Evolutionary conservation across 2,329 filamentous ascomycete genomes (phyloP).

Genomic region (Thermothelomyces thermophilus): DNA sequence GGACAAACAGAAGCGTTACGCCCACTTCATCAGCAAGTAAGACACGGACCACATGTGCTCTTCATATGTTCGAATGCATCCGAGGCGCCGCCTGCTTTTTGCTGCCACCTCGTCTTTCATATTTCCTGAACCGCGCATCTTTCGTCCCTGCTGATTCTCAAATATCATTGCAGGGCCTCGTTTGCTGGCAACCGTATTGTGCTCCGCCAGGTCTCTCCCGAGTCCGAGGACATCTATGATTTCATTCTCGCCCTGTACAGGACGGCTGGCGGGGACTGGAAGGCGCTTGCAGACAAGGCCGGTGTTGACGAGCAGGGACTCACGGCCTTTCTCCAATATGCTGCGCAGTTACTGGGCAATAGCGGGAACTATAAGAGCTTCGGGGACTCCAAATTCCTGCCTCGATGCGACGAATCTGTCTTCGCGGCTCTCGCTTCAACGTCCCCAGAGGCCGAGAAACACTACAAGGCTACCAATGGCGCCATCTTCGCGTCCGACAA

Average conservation of each 20-base stretch:
- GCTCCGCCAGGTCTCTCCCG: constrained; percentile 74
- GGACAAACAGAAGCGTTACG: constrained; percentile 78
- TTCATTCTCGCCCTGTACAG: constrained; percentile 69
- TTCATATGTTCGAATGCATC: background rate
- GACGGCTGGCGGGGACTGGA: constrained; percentile 63
- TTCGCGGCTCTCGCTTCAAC: constrained; percentile 59
- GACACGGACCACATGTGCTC: background rate
- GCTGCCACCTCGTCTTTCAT: background rate
- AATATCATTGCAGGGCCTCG: constrained; percentile 51
- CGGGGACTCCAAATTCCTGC: constrained; percentile 78
- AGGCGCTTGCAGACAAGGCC: constrained; percentile 56
- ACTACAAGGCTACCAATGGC: constrained; percentile 62
- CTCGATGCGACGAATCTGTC: constrained; percentile 57
- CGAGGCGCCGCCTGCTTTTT: background rate
- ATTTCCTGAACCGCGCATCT: background rate
- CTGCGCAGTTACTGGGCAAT: constrained; percentile 73
- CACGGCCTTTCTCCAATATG: constrained; percentile 66
- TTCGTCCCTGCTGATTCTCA: background rate
- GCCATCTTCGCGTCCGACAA: constrained; percentile 65
- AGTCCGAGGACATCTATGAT: constrained; percentile 75
- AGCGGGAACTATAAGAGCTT: constrained; percentile 83
- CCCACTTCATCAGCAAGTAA: constrained; percentile 80
- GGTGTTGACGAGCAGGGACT: constrained; percentile 58
- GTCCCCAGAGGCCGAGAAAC: constrained; percentile 52
- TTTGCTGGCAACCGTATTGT: constrained; percentile 72